Evolutionary conservation across 164 flowering plant genomes (phyloP).

Genomic region (Tetracentron sinense): DNA sequence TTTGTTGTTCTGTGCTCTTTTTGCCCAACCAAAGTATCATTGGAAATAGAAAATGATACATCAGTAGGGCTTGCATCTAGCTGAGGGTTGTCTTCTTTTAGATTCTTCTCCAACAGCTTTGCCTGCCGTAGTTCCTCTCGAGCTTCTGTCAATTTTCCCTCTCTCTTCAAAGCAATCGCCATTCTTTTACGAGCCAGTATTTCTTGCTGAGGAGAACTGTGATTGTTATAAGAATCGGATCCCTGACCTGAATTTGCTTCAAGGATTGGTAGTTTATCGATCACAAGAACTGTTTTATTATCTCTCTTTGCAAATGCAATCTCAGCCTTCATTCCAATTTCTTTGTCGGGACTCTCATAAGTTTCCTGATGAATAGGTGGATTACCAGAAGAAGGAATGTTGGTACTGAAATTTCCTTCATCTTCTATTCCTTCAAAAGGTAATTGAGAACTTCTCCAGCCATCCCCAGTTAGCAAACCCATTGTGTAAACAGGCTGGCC

Average conservation of each 20-base stretch:
- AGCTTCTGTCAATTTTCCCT: conserved; percentile 77
- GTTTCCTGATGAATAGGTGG: conserved; percentile 2
- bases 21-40: conserved; percentile 20
- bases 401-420: conserved; percentile 6
- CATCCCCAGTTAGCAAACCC: conserved; percentile 32
- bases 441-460: conserved; percentile 16
- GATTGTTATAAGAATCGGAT: conserved; percentile 17
- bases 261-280: conserved; percentile 12
- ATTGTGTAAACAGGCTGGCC: conserved; percentile 12
- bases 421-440: conserved; percentile 9
- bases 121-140: conserved; percentile 66
- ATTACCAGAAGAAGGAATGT: conserved; percentile 2
- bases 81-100: conserved; percentile 30
- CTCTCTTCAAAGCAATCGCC: conserved; percentile 72
- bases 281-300: conserved; percentile 1
- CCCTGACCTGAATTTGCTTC: conserved; percentile 13
- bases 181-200: conserved; percentile 57
- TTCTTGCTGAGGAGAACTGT: conserved; percentile 37
- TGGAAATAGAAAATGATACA: conserved; percentile 21
- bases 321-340: conserved; percentile 5
- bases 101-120: conserved; percentile 58
- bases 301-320: conserved; percentile 11
- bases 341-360: conserved; percentile 6
- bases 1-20: conserved; percentile 27
- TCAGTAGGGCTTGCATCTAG: conserved; percentile 12